phyloP scores from a whole-genome alignment of 345 rosid species.

The Eucalyptus decipiens region DNA sequence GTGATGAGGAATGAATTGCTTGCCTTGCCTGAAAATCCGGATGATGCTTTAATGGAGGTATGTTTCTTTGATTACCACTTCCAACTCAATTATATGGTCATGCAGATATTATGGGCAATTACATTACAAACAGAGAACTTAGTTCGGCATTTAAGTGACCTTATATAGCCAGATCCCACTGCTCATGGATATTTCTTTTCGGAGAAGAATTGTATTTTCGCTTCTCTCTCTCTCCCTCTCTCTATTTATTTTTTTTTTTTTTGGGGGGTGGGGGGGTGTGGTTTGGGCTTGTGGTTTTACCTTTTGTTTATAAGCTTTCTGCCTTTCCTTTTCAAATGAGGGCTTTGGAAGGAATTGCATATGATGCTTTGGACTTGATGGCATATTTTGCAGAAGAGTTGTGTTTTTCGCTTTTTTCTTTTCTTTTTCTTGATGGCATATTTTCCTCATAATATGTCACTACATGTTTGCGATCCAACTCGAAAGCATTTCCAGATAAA shows the following conservation, averaged over 20 bases:
- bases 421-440: not conserved
- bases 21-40: slow-evolving; percentile 26
- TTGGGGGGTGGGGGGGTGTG: no score
- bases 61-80: not conserved
- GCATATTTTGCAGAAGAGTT: not conserved
- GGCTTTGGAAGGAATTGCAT: not conserved
- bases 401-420: not conserved
- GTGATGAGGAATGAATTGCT: slow-evolving; percentile 43
- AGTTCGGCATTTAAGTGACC: not conserved
- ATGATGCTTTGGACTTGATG: not conserved
- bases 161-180: not conserved
- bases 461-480: not conserved
- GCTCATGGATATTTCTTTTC: not conserved
- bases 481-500: not conserved
- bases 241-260: no score
- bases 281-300: not conserved
- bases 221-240: not conserved
- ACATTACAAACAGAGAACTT: not conserved
- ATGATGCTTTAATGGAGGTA: slow-evolving; percentile 70
- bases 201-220: not conserved
- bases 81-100: not conserved
- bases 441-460: not conserved
- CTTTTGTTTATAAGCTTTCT: not conserved
- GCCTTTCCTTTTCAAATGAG: not conserved
- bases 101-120: not conserved